Evolutionary conservation across 2,329 filamentous ascomycete genomes (phyloP), one percentile per base, ranked within the genome.

Genomic region (Cercospora zeina): DNA sequence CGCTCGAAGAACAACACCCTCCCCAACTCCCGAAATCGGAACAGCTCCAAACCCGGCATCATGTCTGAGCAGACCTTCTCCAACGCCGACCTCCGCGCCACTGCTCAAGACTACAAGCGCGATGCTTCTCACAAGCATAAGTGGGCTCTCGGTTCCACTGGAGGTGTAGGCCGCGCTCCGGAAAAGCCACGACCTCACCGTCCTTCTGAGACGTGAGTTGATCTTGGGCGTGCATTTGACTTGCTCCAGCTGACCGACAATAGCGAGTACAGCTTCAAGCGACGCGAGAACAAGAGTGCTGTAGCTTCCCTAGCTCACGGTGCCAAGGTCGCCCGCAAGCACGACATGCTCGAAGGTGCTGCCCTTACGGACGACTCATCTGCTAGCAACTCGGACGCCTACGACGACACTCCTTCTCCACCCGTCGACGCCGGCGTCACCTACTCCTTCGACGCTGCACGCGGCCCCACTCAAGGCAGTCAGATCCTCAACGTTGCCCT

Each of bases 401-500:
- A 79, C 37, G 76, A 78, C 36, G 77, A 79, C 50, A 78, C 78
- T 13, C 75, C 75, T 36, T 77, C 79, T 4, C 78, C 79, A 39
- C 73, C 74, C 16, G 76, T 74, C 27, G 81, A 82, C 53, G 78
- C 77, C 34, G 81, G 80, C 36, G 76, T 83, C 62, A 76, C 82
- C 54, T 83, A 84, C 74, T 83, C 80, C 45, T 86, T 79, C 74
- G 83, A 85, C 63, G 78, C 80, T 11, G 69, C 75, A 3, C 74
- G 76, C 19, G 80, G 80, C 27, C 83, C 83, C 14, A 77, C 74
- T 62, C 77, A 80, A 33, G 84, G 84, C 42, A 82, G 82, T 73
- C 82, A 84, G 70, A 80, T 87, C 70, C 77, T 87, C 54, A 81
- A 82, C 62, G 77, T 77, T 14, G 84, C 85, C 10, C 76, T 87